Conservation (phyloP, 73 alveolate genomes). For the Paramecium sexaurelia region DNA sequence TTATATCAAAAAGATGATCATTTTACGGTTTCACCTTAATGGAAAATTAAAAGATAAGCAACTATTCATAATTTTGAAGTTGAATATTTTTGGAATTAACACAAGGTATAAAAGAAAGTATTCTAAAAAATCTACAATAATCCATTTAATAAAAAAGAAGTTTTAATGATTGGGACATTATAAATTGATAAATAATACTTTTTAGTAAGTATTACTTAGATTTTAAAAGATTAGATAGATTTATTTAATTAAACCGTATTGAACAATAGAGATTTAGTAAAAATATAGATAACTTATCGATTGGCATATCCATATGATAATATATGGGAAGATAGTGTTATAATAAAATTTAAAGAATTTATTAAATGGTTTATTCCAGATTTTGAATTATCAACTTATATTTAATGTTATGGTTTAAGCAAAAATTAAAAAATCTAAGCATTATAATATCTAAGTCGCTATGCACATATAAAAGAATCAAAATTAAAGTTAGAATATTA, state of each 20-base stretch:
- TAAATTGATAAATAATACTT: neutral
- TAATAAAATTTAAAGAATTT: constrained; percentile 28
- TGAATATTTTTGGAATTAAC: constrained; percentile 31
- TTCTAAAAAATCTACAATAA: neutral
- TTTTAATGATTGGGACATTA: neutral
- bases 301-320: neutral
- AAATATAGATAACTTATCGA: neutral
- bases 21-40: constrained; percentile 30
- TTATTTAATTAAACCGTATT: neutral
- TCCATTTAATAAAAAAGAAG: neutral
- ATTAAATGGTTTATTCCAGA: constrained; percentile 44
- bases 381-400: neutral
- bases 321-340: neutral
- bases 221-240: neutral
- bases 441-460: neutral
- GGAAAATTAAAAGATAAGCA: neutral
- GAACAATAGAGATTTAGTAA: neutral
- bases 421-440: neutral
- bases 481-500: constrained; percentile 8
- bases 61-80: neutral
- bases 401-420: neutral
- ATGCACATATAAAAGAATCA: constrained; percentile 18
- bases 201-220: neutral
- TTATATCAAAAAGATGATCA: constrained; percentile 6
- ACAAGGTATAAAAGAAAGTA: neutral